Evolutionary conservation across 345 rosid genomes (phyloP).

Genomic region (Eucalyptus shirleyi): DNA sequence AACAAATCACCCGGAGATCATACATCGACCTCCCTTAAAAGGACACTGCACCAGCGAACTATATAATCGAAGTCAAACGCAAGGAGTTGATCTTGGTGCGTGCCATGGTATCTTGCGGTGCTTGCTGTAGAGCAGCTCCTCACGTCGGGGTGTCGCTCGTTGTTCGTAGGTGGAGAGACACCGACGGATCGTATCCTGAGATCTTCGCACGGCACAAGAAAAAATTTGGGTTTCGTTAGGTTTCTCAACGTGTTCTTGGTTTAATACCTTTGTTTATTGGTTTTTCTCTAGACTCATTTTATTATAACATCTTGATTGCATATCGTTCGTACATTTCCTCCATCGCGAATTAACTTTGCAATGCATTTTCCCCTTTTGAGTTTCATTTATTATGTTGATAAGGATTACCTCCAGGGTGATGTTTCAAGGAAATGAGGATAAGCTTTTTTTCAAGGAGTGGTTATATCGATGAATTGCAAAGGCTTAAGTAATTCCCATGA

Average conservation of each 20-base stretch:
- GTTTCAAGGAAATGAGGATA: background rate
- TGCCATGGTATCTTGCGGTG: background rate
- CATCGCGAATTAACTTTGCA: fast-evolving
- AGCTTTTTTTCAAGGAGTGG: background rate
- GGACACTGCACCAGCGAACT: background rate
- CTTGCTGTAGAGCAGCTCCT: background rate
- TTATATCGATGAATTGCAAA: background rate
- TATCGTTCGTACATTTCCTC: background rate
- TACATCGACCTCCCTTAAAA: background rate
- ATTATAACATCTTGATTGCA: background rate
- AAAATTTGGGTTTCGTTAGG: background rate
- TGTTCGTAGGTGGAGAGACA: background rate
- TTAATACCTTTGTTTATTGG: background rate
- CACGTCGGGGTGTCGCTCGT: background rate
- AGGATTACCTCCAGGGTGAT: background rate
- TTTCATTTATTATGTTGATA: background rate
- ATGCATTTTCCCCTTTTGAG: background rate
- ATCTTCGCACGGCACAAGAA: background rate
- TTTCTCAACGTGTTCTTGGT: background rate
- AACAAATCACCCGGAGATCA: background rate
- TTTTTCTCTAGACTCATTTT: background rate
- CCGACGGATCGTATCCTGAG: background rate
- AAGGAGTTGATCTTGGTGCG: background rate
- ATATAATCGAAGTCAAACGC: background rate
- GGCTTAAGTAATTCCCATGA: background rate